Evolutionary conservation across 129 eudicot species (phyloP), one percentile per base, ranked within the genome.

Genomic region (Chrysanthemum seticuspe): DNA sequence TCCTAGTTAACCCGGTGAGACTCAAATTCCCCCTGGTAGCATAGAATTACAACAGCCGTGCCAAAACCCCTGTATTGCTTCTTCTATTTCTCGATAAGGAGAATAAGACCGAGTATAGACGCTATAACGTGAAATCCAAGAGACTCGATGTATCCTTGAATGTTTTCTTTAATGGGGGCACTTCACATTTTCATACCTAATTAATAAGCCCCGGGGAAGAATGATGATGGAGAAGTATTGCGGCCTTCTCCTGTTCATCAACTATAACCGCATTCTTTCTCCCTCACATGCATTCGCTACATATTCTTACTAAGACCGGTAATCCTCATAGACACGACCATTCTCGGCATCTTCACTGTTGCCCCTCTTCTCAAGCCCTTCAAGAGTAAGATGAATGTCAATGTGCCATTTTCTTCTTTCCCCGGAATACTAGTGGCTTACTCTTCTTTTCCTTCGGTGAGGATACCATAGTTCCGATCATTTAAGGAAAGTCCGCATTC

Each of bases 321-420:
- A 62, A 62, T 62, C 47, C 67, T 36, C 18, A 62, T 62, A 62
- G 47, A 27, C 45, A 61, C 44, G 64, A 10, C 34, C 64, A 59
- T 59, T 59, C 64, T 59, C 64, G 64, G 64, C 64, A 59, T 19
- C 64, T 59, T 59, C 64, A 19, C 31, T 59, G 64, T 18, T 18
- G 31, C 64, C 64, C 64, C 11, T 12, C 25, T 59, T 31, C 11
- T 31, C 10, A 54, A 53, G 58, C 58, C 16, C 15, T 53, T 53
- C 58, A 2, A 53, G 15, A 10, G 58, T 3, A 53, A 53, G 25
- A 23, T 23, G 25, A 23, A 23, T 23, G 25, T 23, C 25, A 23
- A 23, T 23, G 25, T 23, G 25, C 15, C 58, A 53, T 53, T 14
- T 53, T 12, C 23, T 56, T 56, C 25, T 15, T 56, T 56, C 62